These are phyloP conservation scores for Phytophthora crassamura DNA, from an alignment of 352 stramenopile genomes.

Conservation along the genomic window DNA sequence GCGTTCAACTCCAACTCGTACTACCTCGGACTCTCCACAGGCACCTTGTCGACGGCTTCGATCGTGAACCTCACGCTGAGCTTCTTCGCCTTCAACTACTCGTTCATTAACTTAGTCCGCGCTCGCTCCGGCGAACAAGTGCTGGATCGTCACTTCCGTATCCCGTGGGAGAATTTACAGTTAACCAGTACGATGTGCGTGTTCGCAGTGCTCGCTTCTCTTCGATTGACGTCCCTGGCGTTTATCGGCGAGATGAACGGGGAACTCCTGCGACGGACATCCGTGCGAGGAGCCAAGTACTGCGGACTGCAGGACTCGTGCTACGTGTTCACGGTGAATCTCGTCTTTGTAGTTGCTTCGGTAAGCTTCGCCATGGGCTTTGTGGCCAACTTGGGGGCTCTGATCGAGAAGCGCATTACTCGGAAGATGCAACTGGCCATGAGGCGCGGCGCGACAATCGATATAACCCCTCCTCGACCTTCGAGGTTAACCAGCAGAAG, in stretches of 20 bases:
- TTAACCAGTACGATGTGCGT: background rate
- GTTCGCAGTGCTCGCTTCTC: background rate
- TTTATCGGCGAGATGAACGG: slow-evolving; percentile 9
- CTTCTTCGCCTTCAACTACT: slow-evolving; percentile 23
- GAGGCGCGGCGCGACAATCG: slow-evolving; percentile 2
- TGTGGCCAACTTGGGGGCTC: slow-evolving; percentile 5
- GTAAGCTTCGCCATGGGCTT: slow-evolving; percentile 6
- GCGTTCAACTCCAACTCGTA: slow-evolving; percentile 19
- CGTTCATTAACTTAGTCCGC: slow-evolving; percentile 8
- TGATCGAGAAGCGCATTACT: slow-evolving; percentile 6
- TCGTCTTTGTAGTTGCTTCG: slow-evolving; percentile 13
- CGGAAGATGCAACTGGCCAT: slow-evolving; percentile 4
- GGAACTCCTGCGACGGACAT: slow-evolving; percentile 10
- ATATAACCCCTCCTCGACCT: slow-evolving; percentile 3
- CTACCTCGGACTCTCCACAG: slow-evolving; percentile 14
- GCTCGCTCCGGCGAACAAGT: slow-evolving; percentile 13
- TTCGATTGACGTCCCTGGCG: slow-evolving; percentile 3
- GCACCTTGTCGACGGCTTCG: slow-evolving; percentile 5
- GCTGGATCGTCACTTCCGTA: slow-evolving; percentile 15
- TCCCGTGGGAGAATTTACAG: slow-evolving; percentile 20
- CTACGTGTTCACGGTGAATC: slow-evolving; percentile 21
- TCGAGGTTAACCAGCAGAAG: slow-evolving; percentile 3
- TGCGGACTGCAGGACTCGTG: slow-evolving; percentile 18
- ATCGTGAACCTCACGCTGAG: slow-evolving; percentile 11
- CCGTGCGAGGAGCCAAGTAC: slow-evolving; percentile 2